These are phyloP conservation scores for Aphanomyces cochlioides DNA, from an alignment of 352 stramenopile genomes.

Conservation along the genomic window DNA sequence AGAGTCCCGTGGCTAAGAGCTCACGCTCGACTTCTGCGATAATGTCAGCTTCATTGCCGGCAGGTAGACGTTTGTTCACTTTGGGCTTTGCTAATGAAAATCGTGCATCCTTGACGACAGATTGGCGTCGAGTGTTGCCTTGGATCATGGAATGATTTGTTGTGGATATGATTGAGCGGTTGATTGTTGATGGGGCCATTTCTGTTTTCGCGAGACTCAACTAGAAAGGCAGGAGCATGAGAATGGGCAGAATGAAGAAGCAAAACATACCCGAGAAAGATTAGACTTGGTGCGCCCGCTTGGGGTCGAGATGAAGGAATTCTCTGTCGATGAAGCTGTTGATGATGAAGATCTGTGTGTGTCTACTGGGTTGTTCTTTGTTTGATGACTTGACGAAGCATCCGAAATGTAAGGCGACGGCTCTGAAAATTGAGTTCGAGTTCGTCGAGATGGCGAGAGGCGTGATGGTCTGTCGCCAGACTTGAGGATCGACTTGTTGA, in stretches of 20 bases:
- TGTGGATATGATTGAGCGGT: not conserved
- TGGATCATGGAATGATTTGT: constrained; percentile 5
- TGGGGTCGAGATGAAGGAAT: not conserved
- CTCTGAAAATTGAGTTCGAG: constrained; percentile 5
- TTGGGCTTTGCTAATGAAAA: constrained; percentile 16
- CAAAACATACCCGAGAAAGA: not conserved
- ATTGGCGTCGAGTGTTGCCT: not conserved
- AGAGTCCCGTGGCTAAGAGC: constrained; percentile 4
- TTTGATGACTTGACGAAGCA: not conserved
- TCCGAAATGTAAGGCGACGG: constrained; percentile 6
- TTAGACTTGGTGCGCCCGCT: not conserved
- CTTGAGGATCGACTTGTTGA: constrained; percentile 25
- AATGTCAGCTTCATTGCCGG: constrained; percentile 23
- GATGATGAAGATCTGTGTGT: constrained; percentile 4
- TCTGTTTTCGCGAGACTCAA: constrained; percentile 4
- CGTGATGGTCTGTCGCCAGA: constrained; percentile 18
- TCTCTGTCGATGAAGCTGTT: not conserved
- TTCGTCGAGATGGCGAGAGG: not conserved
- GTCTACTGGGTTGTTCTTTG: not conserved
- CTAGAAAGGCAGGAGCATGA: not conserved
- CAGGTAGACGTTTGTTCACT: constrained; percentile 24
- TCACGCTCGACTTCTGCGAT: constrained; percentile 10
- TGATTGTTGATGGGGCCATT: not conserved
- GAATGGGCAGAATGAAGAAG: not conserved
- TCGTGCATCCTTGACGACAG: constrained; percentile 19